Conservation (phyloP, 768 basidiomycete genomes). For the Auriscalpium orientale region DNA sequence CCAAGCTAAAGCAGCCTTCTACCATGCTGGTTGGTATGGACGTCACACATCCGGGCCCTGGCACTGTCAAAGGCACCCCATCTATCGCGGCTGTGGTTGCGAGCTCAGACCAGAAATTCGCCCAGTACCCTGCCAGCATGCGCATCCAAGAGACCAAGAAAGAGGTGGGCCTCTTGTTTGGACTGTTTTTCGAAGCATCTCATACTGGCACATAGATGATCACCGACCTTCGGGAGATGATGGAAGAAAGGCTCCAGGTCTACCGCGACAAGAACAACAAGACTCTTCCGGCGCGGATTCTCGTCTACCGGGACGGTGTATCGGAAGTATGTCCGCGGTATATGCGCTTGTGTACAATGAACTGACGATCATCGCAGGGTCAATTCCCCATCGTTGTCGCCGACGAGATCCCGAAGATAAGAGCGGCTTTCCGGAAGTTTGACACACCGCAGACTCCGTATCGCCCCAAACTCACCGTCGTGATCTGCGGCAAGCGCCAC, state of each 20-base stretch:
- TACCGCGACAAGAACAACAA: slow-evolving; percentile 29
- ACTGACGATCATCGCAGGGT: slow-evolving; percentile 24
- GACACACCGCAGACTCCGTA: slow-evolving; percentile 29
- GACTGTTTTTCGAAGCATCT: not conserved
- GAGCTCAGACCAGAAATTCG: slow-evolving; percentile 35
- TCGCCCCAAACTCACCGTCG: slow-evolving; percentile 41
- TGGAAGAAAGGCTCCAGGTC: slow-evolving; percentile 36
- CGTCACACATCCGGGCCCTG: slow-evolving; percentile 75
- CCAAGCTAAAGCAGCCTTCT: slow-evolving; percentile 31
- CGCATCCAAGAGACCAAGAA: slow-evolving; percentile 52
- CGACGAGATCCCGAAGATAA: slow-evolving; percentile 38
- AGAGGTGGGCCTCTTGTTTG: slow-evolving; percentile 42
- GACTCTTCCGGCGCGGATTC: slow-evolving; percentile 34
- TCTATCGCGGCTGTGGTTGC: slow-evolving; percentile 51
- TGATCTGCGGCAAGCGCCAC: slow-evolving; percentile 52
- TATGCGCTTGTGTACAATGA: not conserved
- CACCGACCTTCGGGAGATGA: slow-evolving; percentile 40
- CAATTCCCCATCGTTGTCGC: slow-evolving; percentile 39
- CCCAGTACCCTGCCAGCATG: slow-evolving; percentile 44
- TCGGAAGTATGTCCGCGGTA: slow-evolving; percentile 47
- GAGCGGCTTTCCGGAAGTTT: slow-evolving; percentile 35
- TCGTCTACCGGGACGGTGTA: slow-evolving; percentile 71
- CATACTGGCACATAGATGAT: slow-evolving; percentile 32
- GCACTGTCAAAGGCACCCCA: slow-evolving; percentile 50
- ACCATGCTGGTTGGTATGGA: slow-evolving; percentile 55